Evolutionary conservation across 768 basidiomycete species (phyloP), one percentile per base, ranked within the genome.

Genomic region (Tulasnella sp.): DNA sequence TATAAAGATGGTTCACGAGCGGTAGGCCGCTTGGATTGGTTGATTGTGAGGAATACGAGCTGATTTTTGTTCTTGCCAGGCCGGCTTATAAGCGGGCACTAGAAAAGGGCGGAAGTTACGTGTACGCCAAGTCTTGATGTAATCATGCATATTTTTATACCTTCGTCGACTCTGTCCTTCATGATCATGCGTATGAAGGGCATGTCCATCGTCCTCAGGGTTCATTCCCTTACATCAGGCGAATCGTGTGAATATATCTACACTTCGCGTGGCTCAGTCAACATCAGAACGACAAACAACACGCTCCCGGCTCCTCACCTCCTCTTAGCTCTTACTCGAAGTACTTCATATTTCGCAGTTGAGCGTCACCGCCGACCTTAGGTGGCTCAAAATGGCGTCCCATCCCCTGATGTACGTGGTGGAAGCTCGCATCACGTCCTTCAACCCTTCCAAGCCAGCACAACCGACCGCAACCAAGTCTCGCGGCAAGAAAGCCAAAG

Each of bases 1-100:
- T 83, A 81, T 89, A 8, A 82, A 85, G 60, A 84, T 84, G n/a
- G 83, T 88, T 14, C 87, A 89, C 72, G 85, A 83, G 5, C 84
- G 88, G 87, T 85, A 78, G 74, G 86, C 87, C 64, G 88, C 44
- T 22, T n/a, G 2, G 16, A 82, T n/a, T n/a, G n/a, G 54, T 83
- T 58, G 28, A 81, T 72, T 81, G 31, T 75, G 78, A 54, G n/a
- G 54, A 54, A 22, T 31, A 22, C 12, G 34, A 42, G 37, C 69
- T 58, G n/a, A 78, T 14, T 41, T 81, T 54, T 80, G 31, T 31
- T 37, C 48, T 31, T n/a, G n/a, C 5, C 75, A 86, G 85, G 31
- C 85, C 86, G n/a, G 85, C 85, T 42, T 86, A 84, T 81, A 85
- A 85, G 79, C 83, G 84, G 42, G 86, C 85, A 79, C 69, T 84